Percentiles rank a stretch among this genome's conserved stretches.
These are phyloP conservation scores for Fusarium longipes DNA, from an alignment of 2,329 filamentous ascomycete species.

Conservation along the genomic window DNA sequence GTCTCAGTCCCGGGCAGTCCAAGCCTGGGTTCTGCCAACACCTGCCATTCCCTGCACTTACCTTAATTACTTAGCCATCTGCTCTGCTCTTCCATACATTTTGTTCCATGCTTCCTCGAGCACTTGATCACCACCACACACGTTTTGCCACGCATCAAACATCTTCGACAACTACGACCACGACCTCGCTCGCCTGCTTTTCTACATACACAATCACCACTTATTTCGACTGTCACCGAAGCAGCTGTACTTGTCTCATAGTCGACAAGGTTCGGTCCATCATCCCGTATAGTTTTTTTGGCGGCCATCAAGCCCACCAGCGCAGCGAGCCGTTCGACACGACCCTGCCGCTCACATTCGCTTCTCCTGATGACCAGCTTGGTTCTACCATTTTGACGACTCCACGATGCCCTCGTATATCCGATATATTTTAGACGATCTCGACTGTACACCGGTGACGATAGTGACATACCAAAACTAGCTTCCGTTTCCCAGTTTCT, in stretches of 20 bases:
- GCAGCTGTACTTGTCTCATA: constrained; percentile 29
- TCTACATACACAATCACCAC: constrained; percentile 41
- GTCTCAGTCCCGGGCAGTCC: background rate
- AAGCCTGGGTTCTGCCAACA: background rate
- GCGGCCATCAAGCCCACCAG: constrained; percentile 33
- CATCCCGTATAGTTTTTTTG: constrained; percentile 21
- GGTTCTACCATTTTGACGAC: constrained; percentile 42
- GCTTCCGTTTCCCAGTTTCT: constrained; percentile 32
- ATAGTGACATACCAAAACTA: constrained; percentile 41
- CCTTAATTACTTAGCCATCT: constrained; percentile 44
- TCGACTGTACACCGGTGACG: constrained; percentile 40
- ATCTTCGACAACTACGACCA: constrained; percentile 35
- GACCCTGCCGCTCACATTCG: constrained; percentile 36
- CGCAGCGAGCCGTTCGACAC: constrained; percentile 43
- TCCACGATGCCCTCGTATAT: constrained; percentile 48
- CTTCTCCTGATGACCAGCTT: constrained; percentile 42
- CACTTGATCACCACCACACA: constrained; percentile 44
- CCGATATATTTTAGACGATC: constrained; percentile 41
- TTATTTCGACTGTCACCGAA: constrained; percentile 34
- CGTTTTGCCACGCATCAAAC: constrained; percentile 45
- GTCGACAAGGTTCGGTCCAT: constrained; percentile 31
- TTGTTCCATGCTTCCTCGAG: constrained; percentile 33
- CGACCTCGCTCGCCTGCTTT: constrained; percentile 41
- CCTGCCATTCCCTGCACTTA: constrained; percentile 38
- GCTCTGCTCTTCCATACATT: constrained; percentile 11